Conservation (phyloP, 106 monocot species). For the Dioscorea alata region DNA sequence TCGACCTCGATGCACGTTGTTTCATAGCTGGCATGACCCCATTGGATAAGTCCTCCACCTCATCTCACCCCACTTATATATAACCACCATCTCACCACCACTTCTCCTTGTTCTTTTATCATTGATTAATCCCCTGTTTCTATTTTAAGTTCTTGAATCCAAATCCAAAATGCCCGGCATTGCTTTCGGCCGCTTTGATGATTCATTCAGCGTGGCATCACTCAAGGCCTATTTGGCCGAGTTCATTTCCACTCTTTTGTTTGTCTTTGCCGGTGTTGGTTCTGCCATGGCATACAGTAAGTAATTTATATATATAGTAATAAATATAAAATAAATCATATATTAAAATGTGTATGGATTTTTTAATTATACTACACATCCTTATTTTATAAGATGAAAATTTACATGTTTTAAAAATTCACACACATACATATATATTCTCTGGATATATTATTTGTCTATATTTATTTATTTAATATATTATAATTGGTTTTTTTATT, state of each 20-base stretch:
- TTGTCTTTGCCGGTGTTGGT: slow-evolving; percentile 24
- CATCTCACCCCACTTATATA: neutral
- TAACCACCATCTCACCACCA: neutral
- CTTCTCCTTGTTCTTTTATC: neutral
- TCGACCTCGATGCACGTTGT: slow-evolving; percentile 20
- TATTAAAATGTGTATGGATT: no score
- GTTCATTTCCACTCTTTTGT: slow-evolving; percentile 44
- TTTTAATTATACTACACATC: no score
- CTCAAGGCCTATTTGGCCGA: slow-evolving; percentile 44
- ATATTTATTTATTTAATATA: neutral
- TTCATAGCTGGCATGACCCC: slow-evolving; percentile 13
- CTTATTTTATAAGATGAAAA: neutral
- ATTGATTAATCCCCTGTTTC: neutral
- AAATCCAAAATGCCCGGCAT: slow-evolving; percentile 7
- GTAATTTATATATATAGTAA: no score
- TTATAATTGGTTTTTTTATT: no score
- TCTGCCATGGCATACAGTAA: slow-evolving; percentile 39
- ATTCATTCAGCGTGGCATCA: slow-evolving; percentile 36
- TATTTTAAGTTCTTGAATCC: no score
- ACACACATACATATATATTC: no score
- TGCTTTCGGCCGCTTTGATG: slow-evolving; percentile 44
- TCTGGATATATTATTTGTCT: no score
- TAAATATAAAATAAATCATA: no score
- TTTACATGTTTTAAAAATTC: no score
- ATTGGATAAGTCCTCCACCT: slow-evolving; percentile 23